Evolutionary conservation across 1,284 basidiomycete species (phyloP).

Genomic region (Paramarasmius palmivorus): DNA sequence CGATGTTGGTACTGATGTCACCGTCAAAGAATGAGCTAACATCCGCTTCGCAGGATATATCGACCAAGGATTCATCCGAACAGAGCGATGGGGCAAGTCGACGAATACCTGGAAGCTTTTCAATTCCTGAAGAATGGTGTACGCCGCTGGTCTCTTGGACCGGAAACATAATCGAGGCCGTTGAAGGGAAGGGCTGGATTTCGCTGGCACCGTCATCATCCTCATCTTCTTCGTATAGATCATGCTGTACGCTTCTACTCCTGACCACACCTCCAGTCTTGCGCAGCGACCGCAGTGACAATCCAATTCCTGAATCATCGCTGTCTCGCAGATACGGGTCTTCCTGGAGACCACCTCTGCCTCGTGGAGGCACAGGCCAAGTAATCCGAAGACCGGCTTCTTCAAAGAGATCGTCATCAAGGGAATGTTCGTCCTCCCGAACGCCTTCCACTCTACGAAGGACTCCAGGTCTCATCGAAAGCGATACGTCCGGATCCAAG

Average conservation of each 20-base stretch:
- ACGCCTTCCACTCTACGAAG: neutral
- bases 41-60: constrained; percentile 1
- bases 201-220: constrained; percentile 9
- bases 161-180: constrained; percentile 13
- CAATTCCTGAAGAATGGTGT: too few species aligned
- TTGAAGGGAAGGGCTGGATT: constrained; percentile 19
- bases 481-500: constrained; percentile 17
- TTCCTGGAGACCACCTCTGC: neutral
- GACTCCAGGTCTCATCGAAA: constrained; percentile 7
- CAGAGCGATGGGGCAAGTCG: neutral
- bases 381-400: neutral
- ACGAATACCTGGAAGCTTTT: neutral
- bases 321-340: neutral
- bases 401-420: constrained; percentile 1
- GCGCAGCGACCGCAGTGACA: constrained; percentile 5
- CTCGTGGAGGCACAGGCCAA: neutral
- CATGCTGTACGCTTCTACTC: neutral
- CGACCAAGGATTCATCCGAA: neutral
- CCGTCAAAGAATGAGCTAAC: neutral
- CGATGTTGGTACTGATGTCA: neutral
- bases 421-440: neutral
- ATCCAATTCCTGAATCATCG: neutral
- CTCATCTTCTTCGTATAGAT: neutral
- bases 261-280: neutral
- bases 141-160: neutral